phyloP scores from a whole-genome alignment of 2,329 filamentous ascomycete genomes.

The Fusarium avenaceum region DNA sequence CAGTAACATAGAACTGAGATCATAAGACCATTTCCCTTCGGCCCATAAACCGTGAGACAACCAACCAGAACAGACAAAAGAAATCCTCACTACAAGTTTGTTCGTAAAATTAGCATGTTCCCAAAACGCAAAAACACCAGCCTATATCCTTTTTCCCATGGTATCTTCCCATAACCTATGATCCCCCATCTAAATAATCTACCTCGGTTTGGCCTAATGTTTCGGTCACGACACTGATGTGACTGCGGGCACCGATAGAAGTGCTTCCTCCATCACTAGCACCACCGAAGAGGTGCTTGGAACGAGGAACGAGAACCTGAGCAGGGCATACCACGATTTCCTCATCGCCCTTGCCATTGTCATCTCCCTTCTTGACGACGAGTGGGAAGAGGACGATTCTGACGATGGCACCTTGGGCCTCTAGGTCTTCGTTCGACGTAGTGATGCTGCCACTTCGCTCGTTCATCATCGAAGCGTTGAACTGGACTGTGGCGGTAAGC shows the following conservation, averaged over 20 bases:
- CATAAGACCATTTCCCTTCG: slow-evolving; percentile 25
- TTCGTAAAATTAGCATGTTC: slow-evolving; percentile 14
- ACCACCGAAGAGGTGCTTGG: slow-evolving; percentile 59
- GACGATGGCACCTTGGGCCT: slow-evolving; percentile 81
- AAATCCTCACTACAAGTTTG: slow-evolving; percentile 29
- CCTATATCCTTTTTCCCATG: slow-evolving; percentile 35
- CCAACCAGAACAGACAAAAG: slow-evolving; percentile 28
- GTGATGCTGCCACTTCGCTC: slow-evolving; percentile 79
- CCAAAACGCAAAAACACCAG: slow-evolving; percentile 32
- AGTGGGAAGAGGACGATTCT: slow-evolving; percentile 95
- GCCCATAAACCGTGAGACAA: slow-evolving; percentile 10
- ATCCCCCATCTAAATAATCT: slow-evolving; percentile 53
- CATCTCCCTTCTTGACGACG: slow-evolving; percentile 95
- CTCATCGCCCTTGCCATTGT: slow-evolving; percentile 87
- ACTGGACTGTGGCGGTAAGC: slow-evolving; percentile 85
- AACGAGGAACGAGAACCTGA: slow-evolving; percentile 84
- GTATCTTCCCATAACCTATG: slow-evolving; percentile 44
- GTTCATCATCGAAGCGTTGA: slow-evolving; percentile 96
- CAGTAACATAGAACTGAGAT: slow-evolving; percentile 36
- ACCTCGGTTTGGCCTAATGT: slow-evolving; percentile 52
- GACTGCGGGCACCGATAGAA: slow-evolving; percentile 56
- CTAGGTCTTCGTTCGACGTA: slow-evolving; percentile 80
- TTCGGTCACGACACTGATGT: slow-evolving; percentile 56
- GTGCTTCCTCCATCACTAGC: slow-evolving; percentile 67
- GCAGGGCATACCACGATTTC: slow-evolving; percentile 96